Percentiles rank a stretch among this genome's conserved stretches.
phyloP scores from a whole-genome alignment of 352 stramenopile species.

The Peronospora farinosa region DNA sequence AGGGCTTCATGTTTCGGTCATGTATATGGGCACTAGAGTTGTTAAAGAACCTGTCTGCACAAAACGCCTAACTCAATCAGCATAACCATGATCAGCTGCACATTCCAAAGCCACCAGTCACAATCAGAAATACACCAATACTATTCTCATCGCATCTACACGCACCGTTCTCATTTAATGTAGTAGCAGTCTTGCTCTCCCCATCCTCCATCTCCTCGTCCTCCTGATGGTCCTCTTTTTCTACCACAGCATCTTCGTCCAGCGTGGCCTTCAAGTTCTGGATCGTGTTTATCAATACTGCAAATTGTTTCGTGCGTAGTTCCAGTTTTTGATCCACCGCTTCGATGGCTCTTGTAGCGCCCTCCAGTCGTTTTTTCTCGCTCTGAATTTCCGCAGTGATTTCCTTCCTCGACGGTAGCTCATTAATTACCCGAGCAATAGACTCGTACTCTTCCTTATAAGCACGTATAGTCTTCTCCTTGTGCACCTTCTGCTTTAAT shows the following conservation, averaged over 20 bases:
- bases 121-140: not conserved
- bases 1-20: no score
- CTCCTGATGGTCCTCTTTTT: conserved; percentile 57
- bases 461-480: conserved; percentile 64
- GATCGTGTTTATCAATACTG: conserved; percentile 76
- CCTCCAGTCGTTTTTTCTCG: conserved; percentile 51
- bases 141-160: conserved; percentile 13
- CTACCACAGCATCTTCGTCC: conserved; percentile 59
- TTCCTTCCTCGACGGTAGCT: conserved; percentile 58
- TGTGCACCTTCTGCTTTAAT: conserved; percentile 67
- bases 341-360: conserved; percentile 50
- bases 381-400: conserved; percentile 52
- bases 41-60: not conserved
- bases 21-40: no score
- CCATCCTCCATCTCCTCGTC: conserved; percentile 72
- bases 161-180: conserved; percentile 13
- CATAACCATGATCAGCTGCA: conserved; percentile 13
- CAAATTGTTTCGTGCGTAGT: conserved; percentile 72
- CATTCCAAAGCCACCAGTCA: not conserved
- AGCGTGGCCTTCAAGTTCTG: conserved; percentile 78
- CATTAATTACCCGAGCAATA: conserved; percentile 75
- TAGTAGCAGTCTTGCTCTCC: conserved; percentile 9
- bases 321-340: conserved; percentile 57
- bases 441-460: conserved; percentile 89
- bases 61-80: not conserved